Evolutionary conservation across 352 stramenopile genomes (phyloP).

Genomic region (Phytophthora megakarya): DNA sequence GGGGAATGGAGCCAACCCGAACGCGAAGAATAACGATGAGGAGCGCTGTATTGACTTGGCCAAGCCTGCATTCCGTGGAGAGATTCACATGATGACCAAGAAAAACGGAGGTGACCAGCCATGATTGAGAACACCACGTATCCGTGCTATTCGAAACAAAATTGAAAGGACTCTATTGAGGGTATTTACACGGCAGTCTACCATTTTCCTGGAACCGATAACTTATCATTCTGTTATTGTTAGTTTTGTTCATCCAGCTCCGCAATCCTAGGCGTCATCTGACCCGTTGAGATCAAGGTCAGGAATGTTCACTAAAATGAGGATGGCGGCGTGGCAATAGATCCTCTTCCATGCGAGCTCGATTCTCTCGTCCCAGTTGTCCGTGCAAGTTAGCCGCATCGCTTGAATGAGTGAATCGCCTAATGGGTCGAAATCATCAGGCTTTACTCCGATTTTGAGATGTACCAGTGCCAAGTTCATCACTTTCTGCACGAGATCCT

Average conservation of each 20-base stretch:
- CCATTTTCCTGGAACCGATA: background rate
- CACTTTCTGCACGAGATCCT: slow-evolving; percentile 65
- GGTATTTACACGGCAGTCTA: background rate
- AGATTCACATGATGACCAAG: slow-evolving; percentile 41
- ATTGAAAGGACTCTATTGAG: slow-evolving; percentile 10
- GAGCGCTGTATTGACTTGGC: slow-evolving; percentile 62
- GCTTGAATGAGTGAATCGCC: slow-evolving; percentile 62
- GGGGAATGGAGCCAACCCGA: slow-evolving; percentile 56
- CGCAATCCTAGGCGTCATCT: slow-evolving; percentile 33
- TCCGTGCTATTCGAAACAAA: background rate
- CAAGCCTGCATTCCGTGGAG: slow-evolving; percentile 48
- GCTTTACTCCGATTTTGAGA: slow-evolving; percentile 72
- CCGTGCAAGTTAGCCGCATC: slow-evolving; percentile 56
- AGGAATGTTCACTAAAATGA: slow-evolving; percentile 72
- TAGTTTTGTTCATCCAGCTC: background rate
- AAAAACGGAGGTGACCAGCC: slow-evolving; percentile 15
- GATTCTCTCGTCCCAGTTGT: slow-evolving; percentile 52
- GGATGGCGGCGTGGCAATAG: slow-evolving; percentile 61
- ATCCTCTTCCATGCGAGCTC: slow-evolving; percentile 62
- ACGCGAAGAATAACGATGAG: slow-evolving; percentile 63
- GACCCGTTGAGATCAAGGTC: slow-evolving; percentile 56
- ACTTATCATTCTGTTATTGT: background rate
- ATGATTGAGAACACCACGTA: background rate
- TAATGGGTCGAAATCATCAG: slow-evolving; percentile 65
- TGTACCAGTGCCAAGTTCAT: slow-evolving; percentile 62